phyloP scores from a whole-genome alignment of 805 yeast species.

The Ascoidea asiatica region DNA sequence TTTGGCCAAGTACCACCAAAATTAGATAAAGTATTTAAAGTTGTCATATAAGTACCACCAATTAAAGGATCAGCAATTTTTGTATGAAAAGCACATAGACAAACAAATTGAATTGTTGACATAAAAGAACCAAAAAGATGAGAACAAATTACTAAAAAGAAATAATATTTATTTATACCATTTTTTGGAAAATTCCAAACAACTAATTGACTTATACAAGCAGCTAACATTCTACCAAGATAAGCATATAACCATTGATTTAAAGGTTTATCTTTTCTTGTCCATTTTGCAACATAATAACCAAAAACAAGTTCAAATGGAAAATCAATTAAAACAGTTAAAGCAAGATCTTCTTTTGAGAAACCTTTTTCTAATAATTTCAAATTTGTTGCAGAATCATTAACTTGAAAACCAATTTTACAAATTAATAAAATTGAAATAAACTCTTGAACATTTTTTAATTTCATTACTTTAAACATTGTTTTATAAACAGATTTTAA shows the following conservation, averaged over 20 bases:
- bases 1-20: slow-evolving; percentile 98
- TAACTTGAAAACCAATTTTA: slow-evolving; percentile 89
- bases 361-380: slow-evolving; percentile 85
- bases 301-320: slow-evolving; percentile 95
- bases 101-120: slow-evolving; percentile 91
- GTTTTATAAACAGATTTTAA: slow-evolving; percentile 44
- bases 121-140: slow-evolving; percentile 82
- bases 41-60: slow-evolving; percentile 98
- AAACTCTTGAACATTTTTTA: slow-evolving; percentile 61
- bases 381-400: slow-evolving; percentile 89
- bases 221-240: slow-evolving; percentile 68
- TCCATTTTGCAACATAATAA: slow-evolving; percentile 92
- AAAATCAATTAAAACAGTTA: slow-evolving; percentile 85
- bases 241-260: slow-evolving; percentile 87
- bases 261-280: slow-evolving; percentile 58
- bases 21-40: slow-evolving; percentile 81
- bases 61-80: slow-evolving; percentile 88
- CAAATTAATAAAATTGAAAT: slow-evolving; percentile 65
- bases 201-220: slow-evolving; percentile 58
- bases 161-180: slow-evolving; percentile 38
- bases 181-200: slow-evolving; percentile 57
- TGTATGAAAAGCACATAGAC: slow-evolving; percentile 90
- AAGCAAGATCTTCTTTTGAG: slow-evolving; percentile 84
- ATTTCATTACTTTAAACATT: slow-evolving; percentile 55
- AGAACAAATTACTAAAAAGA: slow-evolving; percentile 62